phyloP scores from a whole-genome alignment of 345 rosid species.

The Rhodamnia argentea region DNA sequence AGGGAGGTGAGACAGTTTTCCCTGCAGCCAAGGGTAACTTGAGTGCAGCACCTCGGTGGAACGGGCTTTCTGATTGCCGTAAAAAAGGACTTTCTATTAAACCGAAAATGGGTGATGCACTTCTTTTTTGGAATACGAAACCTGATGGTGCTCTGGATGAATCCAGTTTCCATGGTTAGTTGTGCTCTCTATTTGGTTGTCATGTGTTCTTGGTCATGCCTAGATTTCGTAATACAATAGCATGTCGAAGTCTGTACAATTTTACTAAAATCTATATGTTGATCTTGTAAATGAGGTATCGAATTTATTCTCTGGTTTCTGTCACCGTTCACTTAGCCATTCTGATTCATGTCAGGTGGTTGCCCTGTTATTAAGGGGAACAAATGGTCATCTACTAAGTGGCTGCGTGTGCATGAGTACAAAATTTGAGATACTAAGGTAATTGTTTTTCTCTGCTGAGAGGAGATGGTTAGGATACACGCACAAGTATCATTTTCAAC shows the following conservation, averaged over 20 bases:
- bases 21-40: constrained; percentile 79
- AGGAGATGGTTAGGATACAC: not conserved
- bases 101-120: constrained; percentile 94
- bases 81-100: constrained; percentile 76
- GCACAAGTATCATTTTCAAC: not conserved
- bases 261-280: not conserved
- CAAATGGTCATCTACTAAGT: constrained; percentile 39
- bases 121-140: constrained; percentile 95
- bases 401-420: constrained; percentile 32
- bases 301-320: not conserved
- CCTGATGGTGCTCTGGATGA: constrained; percentile 77
- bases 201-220: not conserved
- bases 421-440: constrained; percentile 1
- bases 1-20: constrained; percentile 95
- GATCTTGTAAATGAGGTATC: not conserved
- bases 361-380: constrained; percentile 35
- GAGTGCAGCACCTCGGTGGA: constrained; percentile 86
- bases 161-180: constrained; percentile 87
- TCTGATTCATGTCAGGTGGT: constrained; percentile 18
- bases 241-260: not conserved
- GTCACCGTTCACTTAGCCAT: not conserved
- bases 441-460: not conserved
- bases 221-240: not conserved
- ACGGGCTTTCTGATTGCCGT: constrained; percentile 81
- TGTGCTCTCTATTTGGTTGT: not conserved